Conservation (phyloP, 2,329 filamentous ascomycete species). For the Verticillium zaregamsianum region DNA sequence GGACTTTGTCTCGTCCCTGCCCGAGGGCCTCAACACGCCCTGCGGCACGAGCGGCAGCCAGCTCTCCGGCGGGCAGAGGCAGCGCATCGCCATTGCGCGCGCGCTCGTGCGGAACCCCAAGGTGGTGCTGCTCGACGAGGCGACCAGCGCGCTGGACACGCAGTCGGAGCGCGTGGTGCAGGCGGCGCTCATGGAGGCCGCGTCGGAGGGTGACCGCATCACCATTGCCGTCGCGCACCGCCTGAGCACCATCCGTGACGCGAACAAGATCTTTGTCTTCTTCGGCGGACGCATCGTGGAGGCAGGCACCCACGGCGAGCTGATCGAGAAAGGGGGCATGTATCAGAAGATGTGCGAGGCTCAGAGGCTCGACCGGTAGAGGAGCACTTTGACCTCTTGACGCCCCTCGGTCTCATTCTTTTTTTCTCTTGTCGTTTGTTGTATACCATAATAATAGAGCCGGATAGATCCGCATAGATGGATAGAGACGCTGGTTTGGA, state of each 20-base stretch:
- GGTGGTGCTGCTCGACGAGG: slow-evolving; percentile 55
- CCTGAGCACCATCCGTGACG: slow-evolving; percentile 43
- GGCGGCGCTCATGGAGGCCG: slow-evolving; percentile 43
- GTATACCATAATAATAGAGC: too few relatives aligned
- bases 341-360: slow-evolving; percentile 25
- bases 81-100: slow-evolving; percentile 52
- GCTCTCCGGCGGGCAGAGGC: slow-evolving; percentile 52
- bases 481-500: too few relatives aligned
- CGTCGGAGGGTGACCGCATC: slow-evolving; percentile 31
- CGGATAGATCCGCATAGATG: too few relatives aligned
- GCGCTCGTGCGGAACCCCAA: slow-evolving; percentile 48
- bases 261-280: slow-evolving; percentile 57
- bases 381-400: too few relatives aligned
- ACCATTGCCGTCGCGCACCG: slow-evolving; percentile 65
- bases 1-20: slow-evolving; percentile 49
- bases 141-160: slow-evolving; percentile 49
- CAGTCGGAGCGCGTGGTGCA: slow-evolving; percentile 29
- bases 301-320: slow-evolving; percentile 53
- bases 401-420: too few relatives aligned
- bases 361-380: not conserved
- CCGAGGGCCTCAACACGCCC: slow-evolving; percentile 17
- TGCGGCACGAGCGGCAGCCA: slow-evolving; percentile 13
- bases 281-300: slow-evolving; percentile 52
- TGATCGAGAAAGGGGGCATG: slow-evolving; percentile 41
- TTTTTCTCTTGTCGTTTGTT: too few relatives aligned